A percentile compares a stretch with the other conserved stretches of the same genome.
These are phyloP conservation scores for Teratosphaeria nubilosa DNA, from an alignment of 2,329 filamentous ascomycete species.

Conservation along the genomic window DNA sequence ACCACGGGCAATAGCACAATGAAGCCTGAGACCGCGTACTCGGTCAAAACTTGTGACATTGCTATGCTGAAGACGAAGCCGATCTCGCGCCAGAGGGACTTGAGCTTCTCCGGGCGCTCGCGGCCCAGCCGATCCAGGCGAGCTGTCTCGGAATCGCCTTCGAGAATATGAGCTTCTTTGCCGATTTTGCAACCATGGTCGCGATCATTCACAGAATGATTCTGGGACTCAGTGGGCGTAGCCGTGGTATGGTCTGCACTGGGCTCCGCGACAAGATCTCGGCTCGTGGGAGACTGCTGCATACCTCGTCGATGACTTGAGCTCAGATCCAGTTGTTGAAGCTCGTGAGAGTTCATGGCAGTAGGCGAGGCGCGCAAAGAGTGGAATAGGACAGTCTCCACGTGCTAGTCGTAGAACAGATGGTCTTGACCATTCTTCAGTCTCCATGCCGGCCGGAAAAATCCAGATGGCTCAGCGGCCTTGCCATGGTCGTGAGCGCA, in stretches of 20 bases:
- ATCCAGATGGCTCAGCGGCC: neutral
- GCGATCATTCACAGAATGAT: neutral
- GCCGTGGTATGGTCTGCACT: no score
- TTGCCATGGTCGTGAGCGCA: neutral
- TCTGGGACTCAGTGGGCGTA: no score
- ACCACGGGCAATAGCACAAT: conserved; percentile 58
- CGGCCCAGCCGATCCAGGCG: conserved; percentile 53
- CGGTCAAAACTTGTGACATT: conserved; percentile 31
- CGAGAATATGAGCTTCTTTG: neutral
- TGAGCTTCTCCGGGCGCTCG: conserved; percentile 49
- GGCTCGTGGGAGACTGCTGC: no score
- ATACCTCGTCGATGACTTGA: no score
- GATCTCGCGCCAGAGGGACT: conserved; percentile 44
- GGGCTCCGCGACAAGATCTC: no score
- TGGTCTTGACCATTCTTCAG: no score
- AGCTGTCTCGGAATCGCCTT: conserved; percentile 12
- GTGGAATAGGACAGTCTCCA: neutral
- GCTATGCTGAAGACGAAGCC: conserved; percentile 49
- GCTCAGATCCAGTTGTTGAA: no score
- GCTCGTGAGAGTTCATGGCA: neutral
- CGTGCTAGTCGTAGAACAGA: no score
- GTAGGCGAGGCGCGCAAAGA: neutral
- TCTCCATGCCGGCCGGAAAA: neutral
- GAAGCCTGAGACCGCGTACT: conserved; percentile 72
- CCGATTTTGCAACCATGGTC: neutral